These are phyloP conservation scores for Arthrobotrys sinensis DNA, from an alignment of 2,329 filamentous ascomycete species.

Conservation along the genomic window DNA sequence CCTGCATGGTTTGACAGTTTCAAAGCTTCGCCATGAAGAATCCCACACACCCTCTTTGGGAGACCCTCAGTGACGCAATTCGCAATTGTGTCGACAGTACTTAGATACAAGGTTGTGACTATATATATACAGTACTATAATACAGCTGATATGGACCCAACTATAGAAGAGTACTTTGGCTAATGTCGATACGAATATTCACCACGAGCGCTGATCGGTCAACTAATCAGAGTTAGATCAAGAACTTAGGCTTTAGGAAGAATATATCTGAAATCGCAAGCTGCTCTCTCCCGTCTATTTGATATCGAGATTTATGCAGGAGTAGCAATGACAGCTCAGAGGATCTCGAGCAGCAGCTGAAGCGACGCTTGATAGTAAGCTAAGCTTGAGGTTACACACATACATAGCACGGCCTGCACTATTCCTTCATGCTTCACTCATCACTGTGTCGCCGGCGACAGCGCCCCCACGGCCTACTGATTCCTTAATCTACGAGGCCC, in stretches of 20 bases:
- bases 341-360: slow-evolving; percentile 9
- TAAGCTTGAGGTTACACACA: slow-evolving; percentile 6
- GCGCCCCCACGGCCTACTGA: not conserved
- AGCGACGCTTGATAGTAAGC: slow-evolving; percentile 1
- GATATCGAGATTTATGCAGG: slow-evolving; percentile 10
- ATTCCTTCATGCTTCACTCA: slow-evolving; percentile 4
- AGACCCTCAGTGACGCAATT: slow-evolving; percentile 35
- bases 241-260: not conserved
- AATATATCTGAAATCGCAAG: not conserved
- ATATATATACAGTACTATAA: slow-evolving; percentile 15
- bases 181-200: not conserved
- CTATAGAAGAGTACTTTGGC: slow-evolving; percentile 10
- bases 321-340: not conserved
- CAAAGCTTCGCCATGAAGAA: slow-evolving; percentile 16
- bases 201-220: not conserved
- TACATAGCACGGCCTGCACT: not conserved
- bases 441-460: not conserved
- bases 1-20: slow-evolving; percentile 48
- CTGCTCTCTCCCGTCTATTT: not conserved
- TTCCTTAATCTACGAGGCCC: slow-evolving; percentile 5
- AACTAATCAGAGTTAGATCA: not conserved
- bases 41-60: not conserved
- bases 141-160: not conserved
- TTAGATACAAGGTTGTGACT: slow-evolving; percentile 26
- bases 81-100: slow-evolving; percentile 15